phyloP scores from a whole-genome alignment of 768 basidiomycete genomes.

The Asterophora lycoperdoides region DNA sequence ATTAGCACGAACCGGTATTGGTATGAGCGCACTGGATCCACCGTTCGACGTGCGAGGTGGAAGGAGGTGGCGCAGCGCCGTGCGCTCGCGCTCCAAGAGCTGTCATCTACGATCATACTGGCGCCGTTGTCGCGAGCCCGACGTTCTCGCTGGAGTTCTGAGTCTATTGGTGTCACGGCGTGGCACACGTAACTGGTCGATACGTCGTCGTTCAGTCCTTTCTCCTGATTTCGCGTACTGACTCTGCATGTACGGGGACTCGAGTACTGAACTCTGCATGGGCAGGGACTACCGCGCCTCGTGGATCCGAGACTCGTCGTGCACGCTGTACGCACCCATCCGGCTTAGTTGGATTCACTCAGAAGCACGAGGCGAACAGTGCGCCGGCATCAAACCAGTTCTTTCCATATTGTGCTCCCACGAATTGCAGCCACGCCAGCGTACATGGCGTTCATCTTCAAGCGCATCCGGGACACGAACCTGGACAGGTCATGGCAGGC shows the following conservation, averaged over 20 bases:
- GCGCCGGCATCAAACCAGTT: constrained; percentile 12
- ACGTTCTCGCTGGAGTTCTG: constrained; percentile 94
- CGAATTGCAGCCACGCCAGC: constrained; percentile 50
- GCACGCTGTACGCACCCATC: constrained; percentile 92
- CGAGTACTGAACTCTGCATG: too few relatives aligned
- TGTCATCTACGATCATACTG: constrained; percentile 92
- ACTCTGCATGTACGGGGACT: background rate
- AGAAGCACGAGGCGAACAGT: constrained; percentile 85
- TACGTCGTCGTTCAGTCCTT: constrained; percentile 22
- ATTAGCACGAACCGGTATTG: constrained; percentile 84
- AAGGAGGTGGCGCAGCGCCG: constrained; percentile 95
- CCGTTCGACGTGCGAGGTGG: constrained; percentile 89
- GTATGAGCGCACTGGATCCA: constrained; percentile 84
- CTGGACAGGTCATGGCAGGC: constrained; percentile 85
- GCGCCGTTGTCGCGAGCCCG: constrained; percentile 90
- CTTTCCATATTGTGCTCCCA: background rate
- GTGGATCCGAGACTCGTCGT: constrained; percentile 95
- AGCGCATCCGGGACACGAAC: constrained; percentile 77
- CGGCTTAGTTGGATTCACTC: constrained; percentile 85
- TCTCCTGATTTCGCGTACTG: background rate
- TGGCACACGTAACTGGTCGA: constrained; percentile 90
- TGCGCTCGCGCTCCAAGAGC: constrained; percentile 84
- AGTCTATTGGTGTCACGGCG: constrained; percentile 77
- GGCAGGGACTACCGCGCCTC: constrained; percentile 48
- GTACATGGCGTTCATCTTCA: constrained; percentile 89